Evolutionary conservation across 2,329 filamentous ascomycete genomes (phyloP).

Genomic region (Colletotrichum camelliae): DNA sequence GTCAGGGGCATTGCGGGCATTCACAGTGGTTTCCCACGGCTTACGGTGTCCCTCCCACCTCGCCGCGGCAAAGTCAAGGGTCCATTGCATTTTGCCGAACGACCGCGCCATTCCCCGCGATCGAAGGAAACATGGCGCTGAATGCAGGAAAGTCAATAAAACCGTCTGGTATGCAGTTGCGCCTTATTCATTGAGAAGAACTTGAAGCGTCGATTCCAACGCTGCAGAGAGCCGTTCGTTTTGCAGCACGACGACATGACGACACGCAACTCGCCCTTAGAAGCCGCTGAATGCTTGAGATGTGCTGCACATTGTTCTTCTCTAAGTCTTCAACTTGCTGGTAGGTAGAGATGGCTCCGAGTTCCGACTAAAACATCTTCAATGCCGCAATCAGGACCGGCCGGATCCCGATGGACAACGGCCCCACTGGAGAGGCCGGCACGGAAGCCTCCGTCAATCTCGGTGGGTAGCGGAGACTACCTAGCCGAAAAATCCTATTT

Average conservation of each 20-base stretch:
- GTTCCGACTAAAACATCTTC: not conserved
- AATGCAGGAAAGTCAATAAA: not conserved
- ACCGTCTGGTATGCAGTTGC: not conserved
- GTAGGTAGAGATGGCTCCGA: not conserved
- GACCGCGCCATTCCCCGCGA: not conserved
- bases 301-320: accelerated
- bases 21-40: not conserved
- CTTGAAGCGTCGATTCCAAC: not conserved
- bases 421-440: not conserved
- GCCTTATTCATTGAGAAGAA: not conserved
- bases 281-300: not conserved
- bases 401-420: not conserved
- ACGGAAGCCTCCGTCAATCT: not conserved
- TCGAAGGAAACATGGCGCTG: not conserved
- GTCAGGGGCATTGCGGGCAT: not conserved
- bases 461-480: not conserved
- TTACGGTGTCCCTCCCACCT: not conserved
- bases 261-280: too few relatives aligned
- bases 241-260: not conserved
- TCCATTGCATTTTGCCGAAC: not conserved
- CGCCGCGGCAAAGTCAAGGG: not conserved
- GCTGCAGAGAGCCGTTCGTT: not conserved
- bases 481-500: not conserved
- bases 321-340: accelerated
- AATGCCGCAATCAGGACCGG: not conserved